These are phyloP conservation scores for Suillus sp. DNA, from an alignment of 768 basidiomycete species.

Conservation along the genomic window DNA sequence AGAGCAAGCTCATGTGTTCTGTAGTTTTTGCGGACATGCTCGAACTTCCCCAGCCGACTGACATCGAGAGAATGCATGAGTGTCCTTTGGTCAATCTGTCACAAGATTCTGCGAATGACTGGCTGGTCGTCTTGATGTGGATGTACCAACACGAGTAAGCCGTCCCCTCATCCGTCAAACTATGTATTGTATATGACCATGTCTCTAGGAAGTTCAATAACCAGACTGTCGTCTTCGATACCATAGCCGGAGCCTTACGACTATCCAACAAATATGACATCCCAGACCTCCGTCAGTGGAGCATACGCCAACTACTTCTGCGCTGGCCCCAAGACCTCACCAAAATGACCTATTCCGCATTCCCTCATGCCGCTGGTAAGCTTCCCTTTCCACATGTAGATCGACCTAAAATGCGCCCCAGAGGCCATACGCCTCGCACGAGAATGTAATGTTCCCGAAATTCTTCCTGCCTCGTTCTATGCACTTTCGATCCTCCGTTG, in stretches of 20 bases:
- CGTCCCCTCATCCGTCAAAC: neutral
- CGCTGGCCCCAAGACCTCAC: constrained; percentile 35
- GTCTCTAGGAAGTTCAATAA: constrained; percentile 27
- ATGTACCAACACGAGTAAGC: constrained; percentile 38
- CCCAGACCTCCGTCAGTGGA: constrained; percentile 29
- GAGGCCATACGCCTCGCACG: constrained; percentile 39
- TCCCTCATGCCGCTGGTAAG: constrained; percentile 37
- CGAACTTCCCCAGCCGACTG: constrained; percentile 34
- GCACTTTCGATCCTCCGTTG: constrained; percentile 38
- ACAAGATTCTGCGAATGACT: constrained; percentile 31
- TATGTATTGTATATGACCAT: neutral
- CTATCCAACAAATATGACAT: constrained; percentile 43
- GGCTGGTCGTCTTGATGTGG: constrained; percentile 33
- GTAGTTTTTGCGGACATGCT: constrained; percentile 40
- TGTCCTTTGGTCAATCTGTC: constrained; percentile 34
- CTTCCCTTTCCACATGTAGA: neutral
- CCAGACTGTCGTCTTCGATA: constrained; percentile 26
- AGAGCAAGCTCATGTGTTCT: constrained; percentile 22
- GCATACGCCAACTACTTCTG: constrained; percentile 23
- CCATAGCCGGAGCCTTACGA: constrained; percentile 30
- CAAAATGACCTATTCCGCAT: constrained; percentile 29
- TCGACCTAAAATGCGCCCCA: constrained; percentile 14
- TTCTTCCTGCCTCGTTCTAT: constrained; percentile 44
- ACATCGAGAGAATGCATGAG: constrained; percentile 33
- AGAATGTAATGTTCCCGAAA: constrained; percentile 37